Conservation (phyloP, 2,329 filamentous ascomycete species). For the Apiospora koreana region DNA sequence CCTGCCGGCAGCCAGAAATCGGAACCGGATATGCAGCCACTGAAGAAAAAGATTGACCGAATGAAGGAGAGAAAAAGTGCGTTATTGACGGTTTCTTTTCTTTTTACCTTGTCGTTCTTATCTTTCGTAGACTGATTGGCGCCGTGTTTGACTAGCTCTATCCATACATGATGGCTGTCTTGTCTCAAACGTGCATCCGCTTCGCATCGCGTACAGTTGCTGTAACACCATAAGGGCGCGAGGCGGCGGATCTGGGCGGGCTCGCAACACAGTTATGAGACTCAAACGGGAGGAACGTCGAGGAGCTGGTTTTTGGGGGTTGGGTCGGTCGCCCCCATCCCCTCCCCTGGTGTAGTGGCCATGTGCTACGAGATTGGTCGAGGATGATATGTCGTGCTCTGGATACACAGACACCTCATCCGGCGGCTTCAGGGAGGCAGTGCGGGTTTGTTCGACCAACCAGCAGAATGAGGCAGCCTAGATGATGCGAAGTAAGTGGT, state of each 20-base stretch:
- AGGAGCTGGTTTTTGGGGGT: background rate
- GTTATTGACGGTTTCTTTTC: background rate
- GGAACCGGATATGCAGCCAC: background rate
- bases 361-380: background rate
- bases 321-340: too few species aligned
- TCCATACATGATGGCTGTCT: too few species aligned
- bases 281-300: background rate
- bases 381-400: background rate
- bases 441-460: background rate
- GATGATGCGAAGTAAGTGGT: background rate
- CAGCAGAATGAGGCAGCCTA: background rate
- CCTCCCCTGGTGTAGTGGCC: background rate
- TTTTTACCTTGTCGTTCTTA: background rate
- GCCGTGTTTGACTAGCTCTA: too few species aligned
- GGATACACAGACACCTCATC: background rate
- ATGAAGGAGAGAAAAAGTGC: background rate
- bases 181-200: background rate
- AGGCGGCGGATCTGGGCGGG: background rate
- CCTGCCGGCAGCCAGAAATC: slow-evolving; percentile 7
- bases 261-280: background rate
- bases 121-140: background rate
- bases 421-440: background rate
- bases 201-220: background rate
- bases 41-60: background rate
- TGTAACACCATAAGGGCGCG: background rate